Percentiles rank a stretch among this genome's conserved stretches.
These are phyloP conservation scores for Botryococcus braunii DNA, from an alignment of 163 green algal species.

Conservation along the genomic window DNA sequence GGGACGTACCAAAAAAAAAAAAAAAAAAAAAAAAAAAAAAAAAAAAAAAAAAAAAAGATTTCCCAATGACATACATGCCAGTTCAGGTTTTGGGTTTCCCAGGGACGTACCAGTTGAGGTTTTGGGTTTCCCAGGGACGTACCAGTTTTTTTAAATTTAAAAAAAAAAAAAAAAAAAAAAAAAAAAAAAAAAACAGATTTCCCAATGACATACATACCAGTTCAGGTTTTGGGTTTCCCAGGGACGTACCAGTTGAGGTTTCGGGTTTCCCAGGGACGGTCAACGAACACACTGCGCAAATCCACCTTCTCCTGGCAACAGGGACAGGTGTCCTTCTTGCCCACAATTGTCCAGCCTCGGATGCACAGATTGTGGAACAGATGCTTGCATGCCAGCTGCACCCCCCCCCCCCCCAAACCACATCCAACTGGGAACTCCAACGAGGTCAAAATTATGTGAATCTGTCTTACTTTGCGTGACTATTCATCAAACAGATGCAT, in stretches of 20 bases:
- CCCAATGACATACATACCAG: background rate
- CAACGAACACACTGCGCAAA: conserved; percentile 50
- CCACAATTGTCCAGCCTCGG: conserved; percentile 58
- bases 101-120: too few relatives aligned
- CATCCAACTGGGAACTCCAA: background rate
- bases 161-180: background rate
- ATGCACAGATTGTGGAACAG: conserved; percentile 82
- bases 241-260: conserved; percentile 67
- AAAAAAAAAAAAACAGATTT: background rate
- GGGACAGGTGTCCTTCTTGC: conserved; percentile 80
- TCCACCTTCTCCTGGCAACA: conserved; percentile 85
- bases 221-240: background rate
- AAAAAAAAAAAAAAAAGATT: background rate
- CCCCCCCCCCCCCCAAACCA: background rate
- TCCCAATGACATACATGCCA: background rate
- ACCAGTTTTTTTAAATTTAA: too few relatives aligned
- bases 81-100: background rate
- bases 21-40: background rate
- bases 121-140: too few relatives aligned
- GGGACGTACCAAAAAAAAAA: too few relatives aligned
- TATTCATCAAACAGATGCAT: too few relatives aligned
- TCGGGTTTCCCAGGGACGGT: conserved; percentile 75
- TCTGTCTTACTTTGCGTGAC: too few relatives aligned
- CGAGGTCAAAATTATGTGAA: too few relatives aligned
- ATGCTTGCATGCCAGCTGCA: conserved; percentile 84